Conservation (phyloP, 306 rosid genomes). For the Trifolium dubium region DNA sequence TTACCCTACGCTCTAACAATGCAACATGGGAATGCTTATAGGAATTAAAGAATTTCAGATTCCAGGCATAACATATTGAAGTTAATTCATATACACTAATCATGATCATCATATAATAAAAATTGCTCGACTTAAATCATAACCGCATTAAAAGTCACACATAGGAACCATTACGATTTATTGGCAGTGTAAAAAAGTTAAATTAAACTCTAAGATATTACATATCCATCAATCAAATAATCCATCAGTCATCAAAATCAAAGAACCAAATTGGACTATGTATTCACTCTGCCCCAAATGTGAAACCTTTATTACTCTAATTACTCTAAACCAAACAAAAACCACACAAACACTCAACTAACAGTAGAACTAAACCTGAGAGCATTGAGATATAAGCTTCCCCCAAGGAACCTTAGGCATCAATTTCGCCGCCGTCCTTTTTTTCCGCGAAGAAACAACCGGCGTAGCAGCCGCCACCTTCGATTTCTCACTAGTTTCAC, state of each 20-base stretch:
- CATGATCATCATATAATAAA: not conserved
- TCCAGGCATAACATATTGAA: not conserved
- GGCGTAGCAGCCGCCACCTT: constrained; percentile 42
- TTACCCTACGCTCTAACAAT: not conserved
- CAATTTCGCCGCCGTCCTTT: constrained; percentile 49
- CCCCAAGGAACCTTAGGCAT: constrained; percentile 72
- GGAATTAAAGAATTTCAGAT: not conserved
- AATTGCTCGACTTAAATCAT: not conserved
- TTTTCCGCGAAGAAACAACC: constrained; percentile 52
- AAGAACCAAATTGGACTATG: constrained; percentile 13
- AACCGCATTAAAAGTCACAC: not conserved
- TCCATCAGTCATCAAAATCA: not conserved
- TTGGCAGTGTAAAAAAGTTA: not conserved
- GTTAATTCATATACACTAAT: not conserved
- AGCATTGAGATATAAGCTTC: constrained; percentile 80
- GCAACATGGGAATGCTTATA: not conserved
- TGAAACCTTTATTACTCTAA: not conserved
- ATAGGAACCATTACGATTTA: not conserved
- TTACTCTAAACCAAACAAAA: not conserved
- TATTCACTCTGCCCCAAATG: not conserved
- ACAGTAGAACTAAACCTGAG: constrained; percentile 64
- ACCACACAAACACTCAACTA: constrained; percentile 12
- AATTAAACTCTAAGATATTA: not conserved
- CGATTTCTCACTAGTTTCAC: constrained; percentile 62
- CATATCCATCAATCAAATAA: not conserved